phyloP scores from a whole-genome alignment of 352 stramenopile species.

The Lagenidium giganteum region DNA sequence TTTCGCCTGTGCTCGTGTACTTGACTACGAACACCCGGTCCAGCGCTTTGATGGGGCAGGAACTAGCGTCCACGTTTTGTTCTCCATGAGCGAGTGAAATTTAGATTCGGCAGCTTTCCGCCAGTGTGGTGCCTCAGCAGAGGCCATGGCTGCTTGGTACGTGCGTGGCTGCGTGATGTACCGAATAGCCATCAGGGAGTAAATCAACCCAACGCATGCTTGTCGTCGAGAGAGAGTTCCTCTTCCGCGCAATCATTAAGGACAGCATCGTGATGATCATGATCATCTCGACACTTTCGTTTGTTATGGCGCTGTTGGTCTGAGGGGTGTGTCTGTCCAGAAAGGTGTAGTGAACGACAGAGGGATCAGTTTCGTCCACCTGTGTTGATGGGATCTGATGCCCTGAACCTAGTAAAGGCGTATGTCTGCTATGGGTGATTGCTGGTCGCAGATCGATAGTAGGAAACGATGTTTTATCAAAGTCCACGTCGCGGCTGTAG shows the following conservation, averaged over 20 bases:
- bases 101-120: neutral
- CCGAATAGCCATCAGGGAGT: constrained; percentile 2
- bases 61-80: constrained; percentile 3
- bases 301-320: too few relatives aligned
- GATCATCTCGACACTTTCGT: too few relatives aligned
- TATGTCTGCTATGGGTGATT: too few relatives aligned
- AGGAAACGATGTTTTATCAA: constrained; percentile 1
- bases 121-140: neutral
- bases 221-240: constrained; percentile 1
- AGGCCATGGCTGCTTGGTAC: neutral
- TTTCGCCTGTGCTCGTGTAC: neutral
- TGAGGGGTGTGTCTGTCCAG: constrained; percentile 1
- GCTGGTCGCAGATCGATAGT: too few relatives aligned
- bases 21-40: constrained; percentile 4
- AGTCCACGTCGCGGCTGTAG: constrained; percentile 4
- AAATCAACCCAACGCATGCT: neutral
- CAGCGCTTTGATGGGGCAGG: neutral
- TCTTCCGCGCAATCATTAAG: too few relatives aligned
- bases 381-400: too few relatives aligned
- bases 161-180: constrained; percentile 3
- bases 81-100: constrained; percentile 2
- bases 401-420: too few relatives aligned
- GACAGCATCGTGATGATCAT: too few relatives aligned
- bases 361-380: too few relatives aligned
- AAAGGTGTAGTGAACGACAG: too few relatives aligned